These are phyloP conservation scores for Plenodomus tracheiphilus DNA, from an alignment of 2,329 filamentous ascomycete genomes.

Conservation along the genomic window DNA sequence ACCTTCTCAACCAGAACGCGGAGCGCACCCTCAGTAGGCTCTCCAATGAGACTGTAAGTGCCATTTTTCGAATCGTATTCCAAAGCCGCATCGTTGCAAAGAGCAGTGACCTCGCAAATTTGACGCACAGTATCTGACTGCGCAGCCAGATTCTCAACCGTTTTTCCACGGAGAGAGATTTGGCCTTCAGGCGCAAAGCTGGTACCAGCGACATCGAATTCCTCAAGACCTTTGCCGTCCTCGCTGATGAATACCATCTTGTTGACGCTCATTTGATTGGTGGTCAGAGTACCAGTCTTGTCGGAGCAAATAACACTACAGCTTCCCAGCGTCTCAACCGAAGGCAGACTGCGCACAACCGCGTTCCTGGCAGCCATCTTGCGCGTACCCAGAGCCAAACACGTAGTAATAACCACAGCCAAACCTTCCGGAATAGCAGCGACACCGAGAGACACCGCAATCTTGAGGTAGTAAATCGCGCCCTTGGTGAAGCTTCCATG, in stretches of 20 bases:
- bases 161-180: constrained; percentile 70
- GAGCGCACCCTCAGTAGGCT: constrained; percentile 92
- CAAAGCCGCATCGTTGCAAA: constrained; percentile 88
- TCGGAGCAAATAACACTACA: constrained; percentile 99
- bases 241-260: constrained; percentile 84
- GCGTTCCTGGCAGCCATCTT: constrained; percentile 99
- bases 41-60: constrained; percentile 81
- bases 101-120: constrained; percentile 68
- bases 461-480: constrained; percentile 99
- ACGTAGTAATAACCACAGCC: constrained; percentile 98
- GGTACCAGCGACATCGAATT: constrained; percentile 87
- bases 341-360: constrained; percentile 92
- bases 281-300: constrained; percentile 97
- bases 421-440: constrained; percentile 97
- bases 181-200: constrained; percentile 85
- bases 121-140: constrained; percentile 78
- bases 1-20: constrained; percentile 92
- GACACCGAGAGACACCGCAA: constrained; percentile 95
- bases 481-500: constrained; percentile 95
- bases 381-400: constrained; percentile 89
- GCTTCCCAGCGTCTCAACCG: constrained; percentile 95
- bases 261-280: constrained; percentile 98
- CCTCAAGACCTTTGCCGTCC: constrained; percentile 73
- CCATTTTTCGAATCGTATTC: constrained; percentile 77
- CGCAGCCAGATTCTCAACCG: constrained; percentile 68